phyloP scores from a whole-genome alignment of 208 protist species.

The Tetramitus jugosus region DNA sequence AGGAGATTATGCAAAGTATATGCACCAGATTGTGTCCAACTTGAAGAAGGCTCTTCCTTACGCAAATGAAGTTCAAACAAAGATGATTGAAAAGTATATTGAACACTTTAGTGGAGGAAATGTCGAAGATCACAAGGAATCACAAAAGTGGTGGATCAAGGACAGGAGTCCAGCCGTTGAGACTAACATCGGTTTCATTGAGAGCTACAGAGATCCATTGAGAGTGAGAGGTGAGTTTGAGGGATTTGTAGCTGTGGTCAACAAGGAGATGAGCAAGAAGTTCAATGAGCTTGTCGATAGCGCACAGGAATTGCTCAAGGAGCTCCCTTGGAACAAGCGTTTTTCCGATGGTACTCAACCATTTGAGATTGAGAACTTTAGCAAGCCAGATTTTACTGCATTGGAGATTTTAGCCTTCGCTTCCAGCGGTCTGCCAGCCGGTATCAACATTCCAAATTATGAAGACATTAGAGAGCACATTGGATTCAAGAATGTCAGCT shows the following conservation, averaged over 20 bases:
- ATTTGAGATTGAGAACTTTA: slow-evolving; percentile 76
- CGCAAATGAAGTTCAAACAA: slow-evolving; percentile 58
- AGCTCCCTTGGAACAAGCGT: slow-evolving; percentile 61
- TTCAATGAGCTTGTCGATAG: slow-evolving; percentile 55
- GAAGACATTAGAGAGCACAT: slow-evolving; percentile 68
- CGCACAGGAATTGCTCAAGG: slow-evolving; percentile 56
- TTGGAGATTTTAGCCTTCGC: slow-evolving; percentile 78
- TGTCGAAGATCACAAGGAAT: slow-evolving; percentile 70
- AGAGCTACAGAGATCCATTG: slow-evolving; percentile 77
- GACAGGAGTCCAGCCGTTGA: slow-evolving; percentile 74
- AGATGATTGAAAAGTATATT: slow-evolving; percentile 78
- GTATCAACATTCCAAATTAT: slow-evolving; percentile 83
- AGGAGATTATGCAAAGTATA: slow-evolving; percentile 58
- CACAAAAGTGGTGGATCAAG: slow-evolving; percentile 73
- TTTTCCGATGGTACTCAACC: too few species aligned
- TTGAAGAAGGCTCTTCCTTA: slow-evolving; percentile 50
- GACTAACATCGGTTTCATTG: slow-evolving; percentile 86
- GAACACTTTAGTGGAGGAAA: slow-evolving; percentile 58
- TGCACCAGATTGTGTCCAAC: slow-evolving; percentile 53
- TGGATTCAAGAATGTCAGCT: slow-evolving; percentile 85
- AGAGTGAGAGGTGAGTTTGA: slow-evolving; percentile 78
- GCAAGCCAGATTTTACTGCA: slow-evolving; percentile 75
- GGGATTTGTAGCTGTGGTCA: slow-evolving; percentile 78
- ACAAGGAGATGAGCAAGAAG: slow-evolving; percentile 65
- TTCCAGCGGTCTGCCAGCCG: slow-evolving; percentile 64